Evolutionary conservation across 2,329 filamentous ascomycete species (phyloP), one percentile per base, ranked within the genome.

Genomic region (Proliferodiscus dingleyae): DNA sequence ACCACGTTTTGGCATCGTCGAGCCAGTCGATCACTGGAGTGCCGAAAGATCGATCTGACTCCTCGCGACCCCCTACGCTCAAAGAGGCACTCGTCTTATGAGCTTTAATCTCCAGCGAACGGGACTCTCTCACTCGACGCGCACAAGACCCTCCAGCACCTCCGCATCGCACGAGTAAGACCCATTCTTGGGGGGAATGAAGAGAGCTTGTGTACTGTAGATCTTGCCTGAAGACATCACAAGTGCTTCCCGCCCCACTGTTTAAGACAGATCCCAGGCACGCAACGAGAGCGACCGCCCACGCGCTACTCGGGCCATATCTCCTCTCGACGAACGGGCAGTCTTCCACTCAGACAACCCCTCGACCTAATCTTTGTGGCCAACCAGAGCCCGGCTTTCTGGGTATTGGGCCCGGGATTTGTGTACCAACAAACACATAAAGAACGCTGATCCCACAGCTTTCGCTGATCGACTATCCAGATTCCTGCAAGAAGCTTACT

Each of bases 401-500:
- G 44, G 47, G 11, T n/a, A n/a, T n/a, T n/a, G n/a, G n/a, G 47
- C 47, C 46, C 40, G 28, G 34, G 33, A 45, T 49, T 44, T 50
- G 45, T 52, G 38, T 46, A 48, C 44, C 43, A 40, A 49, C 49
- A 52, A 57, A 51, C 52, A 60, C 60, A 60, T 62, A 63, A 51
- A 59, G 58, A 60, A 61, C 59, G 61, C 55, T 59, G 60, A 63
- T 62, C 61, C 59, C 60, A 45, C 54, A n/a, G n/a, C 53, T 41
- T 9, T 50, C 44, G 23, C 34, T 23, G 52, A 60, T 60, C 57
- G 47, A 51, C 54, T 55, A 40, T 49, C 44, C 39, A 45, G 39
- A 41, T 54, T 47, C 41, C 40, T 57, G 40, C 50, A 41, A 53
- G 45, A 47, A 37, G 11, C 34, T 43, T 45, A 41, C 45, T 51